Percentiles rank a stretch among this genome's conserved stretches.
These are phyloP conservation scores for Sesbania bispinosa DNA, from an alignment of 306 rosid species.

Conservation along the genomic window DNA sequence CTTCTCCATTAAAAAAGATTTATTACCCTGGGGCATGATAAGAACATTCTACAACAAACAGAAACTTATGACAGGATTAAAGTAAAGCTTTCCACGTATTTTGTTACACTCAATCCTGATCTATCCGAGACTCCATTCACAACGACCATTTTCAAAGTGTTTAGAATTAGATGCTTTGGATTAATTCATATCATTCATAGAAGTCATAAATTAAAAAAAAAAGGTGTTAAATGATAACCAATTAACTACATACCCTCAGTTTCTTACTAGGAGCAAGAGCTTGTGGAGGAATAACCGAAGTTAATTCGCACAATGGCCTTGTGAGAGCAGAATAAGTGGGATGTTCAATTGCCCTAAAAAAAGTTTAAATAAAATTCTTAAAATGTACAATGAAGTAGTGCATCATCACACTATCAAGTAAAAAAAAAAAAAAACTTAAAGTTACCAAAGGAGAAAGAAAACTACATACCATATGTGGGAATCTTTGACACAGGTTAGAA, in stretches of 20 bases:
- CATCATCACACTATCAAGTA: not conserved
- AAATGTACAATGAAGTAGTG: slow-evolving; percentile 15
- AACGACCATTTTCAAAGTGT: not conserved
- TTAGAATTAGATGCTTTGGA: slow-evolving; percentile 15
- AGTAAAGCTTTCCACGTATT: slow-evolving; percentile 13
- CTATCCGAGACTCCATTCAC: not conserved
- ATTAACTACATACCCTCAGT: slow-evolving; percentile 70
- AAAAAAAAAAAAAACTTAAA: slow-evolving; percentile 8
- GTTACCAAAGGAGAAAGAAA: slow-evolving; percentile 19
- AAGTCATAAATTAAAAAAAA: not conserved
- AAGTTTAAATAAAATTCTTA: slow-evolving; percentile 12
- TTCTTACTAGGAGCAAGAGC: slow-evolving; percentile 89
- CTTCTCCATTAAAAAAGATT: not conserved
- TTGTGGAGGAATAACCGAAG: slow-evolving; percentile 88
- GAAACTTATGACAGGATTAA: slow-evolving; percentile 14
- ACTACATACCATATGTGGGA: slow-evolving; percentile 79
- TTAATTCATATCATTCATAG: slow-evolving; percentile 5
- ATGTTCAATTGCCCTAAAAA: slow-evolving; percentile 95
- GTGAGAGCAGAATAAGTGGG: slow-evolving; percentile 98
- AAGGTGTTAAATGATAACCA: slow-evolving; percentile 10
- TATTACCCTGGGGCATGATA: slow-evolving; percentile 14
- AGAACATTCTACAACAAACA: slow-evolving; percentile 1
- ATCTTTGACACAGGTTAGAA: slow-evolving; percentile 95
- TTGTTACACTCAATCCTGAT: not conserved
- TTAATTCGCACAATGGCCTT: slow-evolving; percentile 93